These are phyloP conservation scores for Dunaliella primolecta DNA, from an alignment of 139 green algal genomes.

Conservation along the genomic window DNA sequence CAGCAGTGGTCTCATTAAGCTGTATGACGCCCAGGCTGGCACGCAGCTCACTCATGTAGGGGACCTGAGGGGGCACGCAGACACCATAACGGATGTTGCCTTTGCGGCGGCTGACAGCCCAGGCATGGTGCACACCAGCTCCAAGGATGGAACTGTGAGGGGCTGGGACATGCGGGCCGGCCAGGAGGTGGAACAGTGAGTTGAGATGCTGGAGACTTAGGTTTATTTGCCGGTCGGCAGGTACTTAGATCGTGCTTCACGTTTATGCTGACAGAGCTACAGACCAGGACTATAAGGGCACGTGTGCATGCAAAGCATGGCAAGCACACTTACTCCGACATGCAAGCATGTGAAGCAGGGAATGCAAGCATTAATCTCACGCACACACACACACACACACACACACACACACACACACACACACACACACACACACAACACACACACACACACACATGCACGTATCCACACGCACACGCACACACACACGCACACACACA, in stretches of 20 bases:
- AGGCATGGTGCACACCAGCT: constrained; percentile 51
- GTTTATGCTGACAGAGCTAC: no score
- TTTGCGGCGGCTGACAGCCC: constrained; percentile 40
- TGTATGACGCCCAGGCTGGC: constrained; percentile 19
- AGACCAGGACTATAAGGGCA: no score
- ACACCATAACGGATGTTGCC: constrained; percentile 42
- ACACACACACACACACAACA: not conserved
- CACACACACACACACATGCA: not conserved
- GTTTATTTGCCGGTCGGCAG: no score
- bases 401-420: not conserved
- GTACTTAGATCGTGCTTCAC: no score
- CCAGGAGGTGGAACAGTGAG: constrained; percentile 36
- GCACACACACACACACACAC: constrained; percentile 6
- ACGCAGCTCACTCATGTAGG: constrained; percentile 39
- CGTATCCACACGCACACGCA: not conserved
- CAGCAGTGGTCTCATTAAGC: constrained; percentile 58
- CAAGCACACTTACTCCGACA: not conserved
- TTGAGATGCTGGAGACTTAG: no score
- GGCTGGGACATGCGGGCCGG: constrained; percentile 61
- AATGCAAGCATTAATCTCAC: constrained; percentile 5
- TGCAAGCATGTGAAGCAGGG: not conserved
- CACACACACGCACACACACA: not conserved
- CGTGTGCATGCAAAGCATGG: not conserved
- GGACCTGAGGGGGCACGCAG: constrained; percentile 49
- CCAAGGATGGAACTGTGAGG: constrained; percentile 54